Base-by-base conservation (phyloP, 164 flowering plant species). In the Vitis rotundifolia region DNA sequence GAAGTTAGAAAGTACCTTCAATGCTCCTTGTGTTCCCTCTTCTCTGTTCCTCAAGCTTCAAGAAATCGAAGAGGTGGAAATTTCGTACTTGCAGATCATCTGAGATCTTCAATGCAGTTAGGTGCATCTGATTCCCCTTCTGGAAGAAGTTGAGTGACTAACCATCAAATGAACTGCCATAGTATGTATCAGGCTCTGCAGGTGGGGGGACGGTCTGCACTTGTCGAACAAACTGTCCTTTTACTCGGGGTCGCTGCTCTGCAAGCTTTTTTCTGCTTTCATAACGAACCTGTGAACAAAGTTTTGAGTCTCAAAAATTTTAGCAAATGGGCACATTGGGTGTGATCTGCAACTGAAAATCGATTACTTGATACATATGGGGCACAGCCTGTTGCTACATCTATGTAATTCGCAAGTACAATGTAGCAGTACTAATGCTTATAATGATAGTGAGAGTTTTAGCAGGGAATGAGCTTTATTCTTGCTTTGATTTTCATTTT, bases 191-290 rank as follows among this genome's bases (percentile, higher is more conserved):
- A 9, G 50, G 44, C 71, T 77, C 79, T 49, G 63, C 57, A 37
- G 68, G 16, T 16, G 55, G 31, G 15, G 72, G 61, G 58, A 82
- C 77, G 60, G 71, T 13, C 2, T 63, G 77, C 68, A 54, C 76
- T 70, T 89, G 95, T 18, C 98, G 93, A 71, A 93, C 95, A 80
- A 93, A 93, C 72, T 93, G 98, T 56, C 98, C 98, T 78, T 90
- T 91, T 10, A 93, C 83, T 70, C 98, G 79, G 10, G 97, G 97
- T 10, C 98, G 90, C 71, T 87, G 92, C 83, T 93, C 98, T 61
- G 98, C 98, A 60, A 93, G 90, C 70, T 83, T 91, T 64, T 89
- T 91, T 67, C 98, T 84, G 83, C 98, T 93, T 70, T 93, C 91
- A 59, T 93, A 93, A 8, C 98, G 86, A 68, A 93, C 98, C 98